Percentiles rank a stretch among this genome's conserved stretches.
Evolutionary conservation across 2,329 filamentous ascomycete species (phyloP).

Genomic region (Ceratocystis lukuohia): DNA sequence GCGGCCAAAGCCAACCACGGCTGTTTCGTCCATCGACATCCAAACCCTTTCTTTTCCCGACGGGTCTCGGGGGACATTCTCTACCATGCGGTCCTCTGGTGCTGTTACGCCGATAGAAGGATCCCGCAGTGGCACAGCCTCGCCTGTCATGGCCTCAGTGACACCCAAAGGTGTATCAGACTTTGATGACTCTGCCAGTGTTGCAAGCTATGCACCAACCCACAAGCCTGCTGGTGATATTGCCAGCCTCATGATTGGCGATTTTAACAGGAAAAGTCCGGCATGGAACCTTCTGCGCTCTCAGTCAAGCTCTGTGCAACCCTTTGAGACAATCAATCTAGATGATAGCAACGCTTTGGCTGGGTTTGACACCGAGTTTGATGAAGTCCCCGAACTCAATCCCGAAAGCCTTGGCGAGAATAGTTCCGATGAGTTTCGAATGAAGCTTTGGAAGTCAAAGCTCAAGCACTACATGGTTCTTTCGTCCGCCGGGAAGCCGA

Average conservation of each 20-base stretch:
- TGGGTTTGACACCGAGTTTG: slow-evolving; percentile 66
- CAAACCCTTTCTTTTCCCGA: slow-evolving; percentile 63
- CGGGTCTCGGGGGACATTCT: slow-evolving; percentile 51
- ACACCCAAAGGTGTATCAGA: slow-evolving; percentile 26
- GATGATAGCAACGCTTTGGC: slow-evolving; percentile 41
- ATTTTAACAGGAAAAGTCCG: slow-evolving; percentile 50
- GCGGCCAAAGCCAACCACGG: slow-evolving; percentile 62
- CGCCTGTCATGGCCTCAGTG: slow-evolving; percentile 25
- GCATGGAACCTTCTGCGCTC: slow-evolving; percentile 55
- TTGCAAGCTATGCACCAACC: slow-evolving; percentile 53
- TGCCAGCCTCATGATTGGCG: slow-evolving; percentile 67
- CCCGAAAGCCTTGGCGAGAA: slow-evolving; percentile 25
- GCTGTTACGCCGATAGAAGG: slow-evolving; percentile 27
- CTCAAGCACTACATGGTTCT: slow-evolving; percentile 95
- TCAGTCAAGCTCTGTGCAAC: slow-evolving; percentile 45
- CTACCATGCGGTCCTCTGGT: slow-evolving; percentile 28
- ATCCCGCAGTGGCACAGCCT: slow-evolving; percentile 30
- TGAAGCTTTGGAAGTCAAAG: slow-evolving; percentile 76
- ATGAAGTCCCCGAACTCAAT: slow-evolving; percentile 46
- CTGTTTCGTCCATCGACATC: slow-evolving; percentile 67
- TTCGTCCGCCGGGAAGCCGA: slow-evolving; percentile 90
- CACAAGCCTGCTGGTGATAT: slow-evolving; percentile 54
- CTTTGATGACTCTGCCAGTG: slow-evolving; percentile 49
- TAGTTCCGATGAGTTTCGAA: slow-evolving; percentile 41
- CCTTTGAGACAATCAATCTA: slow-evolving; percentile 42